These are phyloP conservation scores for apple (Malus domestica) DNA, from an alignment of 306 rosid species.

Conservation along the genomic window DNA sequence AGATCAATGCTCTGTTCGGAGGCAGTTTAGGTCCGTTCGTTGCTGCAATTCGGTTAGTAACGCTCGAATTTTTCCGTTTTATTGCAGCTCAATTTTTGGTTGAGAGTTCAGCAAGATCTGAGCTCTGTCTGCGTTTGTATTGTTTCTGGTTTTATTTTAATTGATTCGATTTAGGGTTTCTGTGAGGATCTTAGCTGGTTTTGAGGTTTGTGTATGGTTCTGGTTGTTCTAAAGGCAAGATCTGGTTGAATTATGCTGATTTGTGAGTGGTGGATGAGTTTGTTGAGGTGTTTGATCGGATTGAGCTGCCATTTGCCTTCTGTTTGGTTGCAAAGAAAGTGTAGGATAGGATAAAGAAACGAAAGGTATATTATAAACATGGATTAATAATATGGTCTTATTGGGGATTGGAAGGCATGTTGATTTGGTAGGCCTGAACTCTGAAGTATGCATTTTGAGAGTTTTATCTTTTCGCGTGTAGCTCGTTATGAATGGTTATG, in stretches of 20 bases:
- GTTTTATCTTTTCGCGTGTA: not conserved
- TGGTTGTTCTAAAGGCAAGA: slow-evolving; percentile 23
- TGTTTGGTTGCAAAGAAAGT: not conserved
- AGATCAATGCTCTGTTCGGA: slow-evolving; percentile 34
- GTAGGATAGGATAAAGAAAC: not conserved
- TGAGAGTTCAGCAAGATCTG: slow-evolving; percentile 39
- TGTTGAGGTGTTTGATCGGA: not conserved
- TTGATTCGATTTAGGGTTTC: not conserved
- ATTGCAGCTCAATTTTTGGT: slow-evolving; percentile 1
- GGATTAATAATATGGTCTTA: not conserved
- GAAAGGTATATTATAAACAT: not conserved
- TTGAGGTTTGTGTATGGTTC: not conserved
- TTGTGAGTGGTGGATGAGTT: not conserved
- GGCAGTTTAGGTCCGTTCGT: slow-evolving; percentile 32
- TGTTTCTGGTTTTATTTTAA: not conserved
- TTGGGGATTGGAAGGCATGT: not conserved
- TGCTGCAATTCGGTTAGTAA: slow-evolving; percentile 9
- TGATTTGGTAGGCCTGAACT: not conserved
- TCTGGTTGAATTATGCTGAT: slow-evolving; percentile 24
- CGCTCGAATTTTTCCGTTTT: not conserved
- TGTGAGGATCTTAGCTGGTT: slow-evolving; percentile 20
- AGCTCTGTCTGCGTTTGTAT: slow-evolving; percentile 4
- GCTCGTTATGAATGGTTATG: not conserved
- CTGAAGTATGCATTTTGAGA: not conserved
- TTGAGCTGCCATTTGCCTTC: not conserved